A percentile compares a stretch with the other conserved stretches of the same genome.
These are phyloP conservation scores for Trametes maxima DNA, from an alignment of 768 basidiomycete genomes.

Conservation along the genomic window DNA sequence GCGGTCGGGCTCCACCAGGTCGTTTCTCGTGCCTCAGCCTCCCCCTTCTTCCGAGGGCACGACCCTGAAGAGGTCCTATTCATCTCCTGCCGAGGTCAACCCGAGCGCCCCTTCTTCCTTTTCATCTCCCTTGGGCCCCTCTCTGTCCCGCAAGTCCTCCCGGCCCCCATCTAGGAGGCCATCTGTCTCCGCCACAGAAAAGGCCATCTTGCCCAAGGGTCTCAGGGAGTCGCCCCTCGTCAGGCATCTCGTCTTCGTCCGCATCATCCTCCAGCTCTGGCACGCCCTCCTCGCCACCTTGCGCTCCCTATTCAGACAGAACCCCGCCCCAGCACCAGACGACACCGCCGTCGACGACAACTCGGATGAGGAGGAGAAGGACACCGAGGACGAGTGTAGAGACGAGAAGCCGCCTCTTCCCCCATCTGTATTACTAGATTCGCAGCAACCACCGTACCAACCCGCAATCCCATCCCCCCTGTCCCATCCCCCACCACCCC, in stretches of 20 bases:
- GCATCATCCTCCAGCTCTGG: conserved; percentile 70
- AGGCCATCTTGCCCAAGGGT: conserved; percentile 23
- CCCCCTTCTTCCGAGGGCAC: conserved; percentile 31
- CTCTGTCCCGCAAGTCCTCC: conserved; percentile 16
- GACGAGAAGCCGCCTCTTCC: conserved; percentile 30
- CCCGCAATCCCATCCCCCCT: conserved; percentile 33
- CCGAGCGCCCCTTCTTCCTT: conserved; percentile 20
- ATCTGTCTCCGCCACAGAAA: conserved; percentile 31
- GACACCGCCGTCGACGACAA: conserved; percentile 34
- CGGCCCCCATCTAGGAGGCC: conserved; percentile 27
- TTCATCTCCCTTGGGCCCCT: conserved; percentile 15
- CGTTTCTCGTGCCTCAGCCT: conserved; percentile 47
- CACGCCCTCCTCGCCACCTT: conserved; percentile 65
- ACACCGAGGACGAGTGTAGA: conserved; percentile 38
- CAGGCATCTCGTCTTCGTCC: conserved; percentile 69
- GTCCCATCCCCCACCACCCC: conserved; percentile 24
- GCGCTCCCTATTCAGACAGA: conserved; percentile 42
- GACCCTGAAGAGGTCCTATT: conserved; percentile 59
- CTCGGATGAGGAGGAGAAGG: conserved; percentile 37
- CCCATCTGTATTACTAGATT: conserved; percentile 29
- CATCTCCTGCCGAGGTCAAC: conserved; percentile 58
- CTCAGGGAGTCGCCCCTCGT: conserved; percentile 20
- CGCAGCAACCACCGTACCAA: conserved; percentile 26
- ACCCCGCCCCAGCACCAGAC: conserved; percentile 25
- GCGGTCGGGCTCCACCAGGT: conserved; percentile 62